phyloP scores from a whole-genome alignment of 371 early-diverging fungal genomes.

The Batkoa obscura region DNA sequence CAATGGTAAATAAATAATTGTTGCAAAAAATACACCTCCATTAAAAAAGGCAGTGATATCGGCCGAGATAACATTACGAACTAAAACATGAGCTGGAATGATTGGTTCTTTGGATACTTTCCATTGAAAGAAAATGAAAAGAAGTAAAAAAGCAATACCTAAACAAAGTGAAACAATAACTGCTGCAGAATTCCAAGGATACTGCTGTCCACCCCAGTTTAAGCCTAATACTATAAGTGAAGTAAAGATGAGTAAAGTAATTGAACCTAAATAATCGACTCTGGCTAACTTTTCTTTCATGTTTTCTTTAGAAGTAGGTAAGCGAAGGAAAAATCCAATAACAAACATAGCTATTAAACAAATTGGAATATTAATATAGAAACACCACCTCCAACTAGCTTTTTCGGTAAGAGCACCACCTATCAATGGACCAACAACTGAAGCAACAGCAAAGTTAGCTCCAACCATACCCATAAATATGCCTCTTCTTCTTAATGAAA shows the following conservation, averaged over 20 bases:
- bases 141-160: conserved; percentile 32
- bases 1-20: conserved; percentile 46
- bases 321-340: conserved; percentile 24
- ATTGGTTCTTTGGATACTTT: conserved; percentile 33
- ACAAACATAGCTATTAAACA: conserved; percentile 27
- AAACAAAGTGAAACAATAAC: conserved; percentile 31
- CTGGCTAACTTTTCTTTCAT: conserved; percentile 25
- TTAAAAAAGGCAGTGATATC: conserved; percentile 24
- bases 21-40: conserved; percentile 46
- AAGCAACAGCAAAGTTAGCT: conserved; percentile 32
- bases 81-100: conserved; percentile 25
- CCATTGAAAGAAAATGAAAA: conserved; percentile 35
- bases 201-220: conserved; percentile 24
- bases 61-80: conserved; percentile 21
- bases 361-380: conserved; percentile 62
- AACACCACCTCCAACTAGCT: conserved; percentile 36
- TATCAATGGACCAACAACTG: conserved; percentile 47
- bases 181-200: conserved; percentile 32
- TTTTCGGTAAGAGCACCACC: conserved; percentile 53
- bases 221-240: conserved; percentile 3
- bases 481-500: conserved; percentile 17
- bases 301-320: conserved; percentile 21
- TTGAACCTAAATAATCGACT: conserved; percentile 2
- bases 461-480: conserved; percentile 30
- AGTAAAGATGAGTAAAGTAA: conserved; percentile 1